phyloP scores from a whole-genome alignment of 192 early-diverging fungal species.

The Podila epicladia region DNA sequence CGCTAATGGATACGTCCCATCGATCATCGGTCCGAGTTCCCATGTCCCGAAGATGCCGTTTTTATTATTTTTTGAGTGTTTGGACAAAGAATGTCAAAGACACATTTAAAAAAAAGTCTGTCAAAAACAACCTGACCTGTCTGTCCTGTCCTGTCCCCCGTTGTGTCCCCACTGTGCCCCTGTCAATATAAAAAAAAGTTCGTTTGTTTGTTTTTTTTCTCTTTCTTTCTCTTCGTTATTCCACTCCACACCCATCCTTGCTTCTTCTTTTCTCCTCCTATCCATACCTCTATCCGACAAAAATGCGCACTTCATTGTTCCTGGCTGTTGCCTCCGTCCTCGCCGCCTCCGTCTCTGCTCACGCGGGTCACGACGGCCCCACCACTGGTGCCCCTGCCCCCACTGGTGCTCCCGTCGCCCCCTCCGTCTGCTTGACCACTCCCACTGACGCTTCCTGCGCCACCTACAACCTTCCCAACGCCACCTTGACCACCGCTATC shows the following conservation, averaged over 20 bases:
- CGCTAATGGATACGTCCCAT: too few relatives aligned
- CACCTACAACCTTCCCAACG: conserved; percentile 19
- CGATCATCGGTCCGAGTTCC: too few relatives aligned
- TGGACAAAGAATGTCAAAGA: neutral
- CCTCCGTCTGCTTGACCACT: conserved; percentile 39
- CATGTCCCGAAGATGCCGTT: too few relatives aligned
- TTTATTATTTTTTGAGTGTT: too few relatives aligned
- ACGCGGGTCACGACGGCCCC: conserved; percentile 28
- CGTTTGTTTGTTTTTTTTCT: neutral
- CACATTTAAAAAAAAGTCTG: conserved; percentile 2
- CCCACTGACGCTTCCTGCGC: conserved; percentile 40
- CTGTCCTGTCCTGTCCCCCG: too few relatives aligned
- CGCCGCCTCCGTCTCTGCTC: conserved; percentile 26
- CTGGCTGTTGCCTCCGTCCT: conserved; percentile 29
- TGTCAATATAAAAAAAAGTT: conserved; percentile 1
- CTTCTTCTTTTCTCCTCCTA: neutral
- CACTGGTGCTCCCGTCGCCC: neutral
- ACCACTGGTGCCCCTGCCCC: conserved; percentile 3
- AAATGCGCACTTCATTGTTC: conserved; percentile 36
- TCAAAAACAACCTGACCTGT: neutral
- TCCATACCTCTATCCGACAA: neutral
- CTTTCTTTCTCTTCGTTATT: neutral
- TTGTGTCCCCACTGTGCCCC: neutral
- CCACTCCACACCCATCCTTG: neutral
- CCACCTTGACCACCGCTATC: conserved; percentile 29